Percentiles rank a stretch among this genome's conserved stretches.
Evolutionary conservation across 2,329 filamentous ascomycete species (phyloP).

Genomic region (Fusarium miscanthi): DNA sequence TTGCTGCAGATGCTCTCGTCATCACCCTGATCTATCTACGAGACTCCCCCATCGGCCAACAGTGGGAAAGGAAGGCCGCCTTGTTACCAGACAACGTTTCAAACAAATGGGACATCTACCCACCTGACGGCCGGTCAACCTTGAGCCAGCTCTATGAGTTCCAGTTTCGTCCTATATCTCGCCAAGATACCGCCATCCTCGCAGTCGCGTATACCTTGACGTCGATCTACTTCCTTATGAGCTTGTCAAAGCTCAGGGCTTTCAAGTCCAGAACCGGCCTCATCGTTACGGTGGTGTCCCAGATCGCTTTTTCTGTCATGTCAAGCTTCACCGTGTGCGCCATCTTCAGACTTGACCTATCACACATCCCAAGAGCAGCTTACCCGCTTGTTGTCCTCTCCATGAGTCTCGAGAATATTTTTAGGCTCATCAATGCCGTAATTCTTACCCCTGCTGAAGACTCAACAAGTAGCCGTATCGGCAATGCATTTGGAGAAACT

Average conservation of each 20-base stretch:
- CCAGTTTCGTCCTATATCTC: slow-evolving; percentile 78
- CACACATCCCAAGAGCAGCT: slow-evolving; percentile 76
- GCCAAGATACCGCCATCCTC: slow-evolving; percentile 72
- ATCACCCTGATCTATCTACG: slow-evolving; percentile 78
- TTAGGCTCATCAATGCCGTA: slow-evolving; percentile 81
- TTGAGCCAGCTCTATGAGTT: slow-evolving; percentile 79
- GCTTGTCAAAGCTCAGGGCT: slow-evolving; percentile 75
- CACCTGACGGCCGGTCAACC: slow-evolving; percentile 64
- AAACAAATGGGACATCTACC: slow-evolving; percentile 73
- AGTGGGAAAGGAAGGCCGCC: slow-evolving; percentile 72
- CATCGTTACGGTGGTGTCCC: slow-evolving; percentile 75
- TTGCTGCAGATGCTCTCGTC: slow-evolving; percentile 81
- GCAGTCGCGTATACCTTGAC: slow-evolving; percentile 73
- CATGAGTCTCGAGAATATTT: slow-evolving; percentile 83
- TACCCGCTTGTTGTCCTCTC: slow-evolving; percentile 82
- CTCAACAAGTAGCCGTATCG: slow-evolving; percentile 75
- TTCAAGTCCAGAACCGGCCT: slow-evolving; percentile 81
- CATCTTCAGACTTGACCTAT: slow-evolving; percentile 78
- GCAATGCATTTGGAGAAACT: slow-evolving; percentile 78
- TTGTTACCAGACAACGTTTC: slow-evolving; percentile 61
- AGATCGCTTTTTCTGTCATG: slow-evolving; percentile 78
- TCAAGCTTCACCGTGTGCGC: slow-evolving; percentile 85
- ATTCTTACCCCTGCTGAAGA: slow-evolving; percentile 77
- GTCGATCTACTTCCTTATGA: slow-evolving; percentile 72
- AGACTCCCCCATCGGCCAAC: slow-evolving; percentile 70